These are phyloP conservation scores for Kluyveromyces marxianus DNA, from an alignment of 1,139 yeast genomes.

Conservation along the genomic window DNA sequence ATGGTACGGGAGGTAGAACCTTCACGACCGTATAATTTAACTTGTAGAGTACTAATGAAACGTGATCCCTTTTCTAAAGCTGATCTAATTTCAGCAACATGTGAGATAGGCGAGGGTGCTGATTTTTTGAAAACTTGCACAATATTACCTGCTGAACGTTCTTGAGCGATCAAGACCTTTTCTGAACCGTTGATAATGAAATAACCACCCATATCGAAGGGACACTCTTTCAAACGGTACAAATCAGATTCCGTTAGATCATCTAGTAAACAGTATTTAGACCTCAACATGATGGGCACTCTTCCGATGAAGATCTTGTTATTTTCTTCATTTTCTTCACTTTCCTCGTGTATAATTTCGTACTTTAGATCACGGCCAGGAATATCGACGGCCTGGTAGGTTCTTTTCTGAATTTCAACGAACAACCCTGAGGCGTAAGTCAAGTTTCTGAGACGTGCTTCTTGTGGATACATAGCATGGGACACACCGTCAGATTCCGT, in stretches of 20 bases:
- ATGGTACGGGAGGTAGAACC: constrained; percentile 74
- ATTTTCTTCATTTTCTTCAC: constrained; percentile 50
- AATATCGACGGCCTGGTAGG: constrained; percentile 74
- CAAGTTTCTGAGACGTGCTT: constrained; percentile 89
- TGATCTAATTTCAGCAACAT: constrained; percentile 92
- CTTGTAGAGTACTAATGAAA: constrained; percentile 87
- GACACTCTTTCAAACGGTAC: constrained; percentile 94
- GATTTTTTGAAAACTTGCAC: constrained; percentile 98
- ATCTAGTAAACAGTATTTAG: constrained; percentile 89
- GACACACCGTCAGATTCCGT: constrained; percentile 99
- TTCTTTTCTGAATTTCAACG: constrained; percentile 91
- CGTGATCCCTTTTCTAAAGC: constrained; percentile 97
- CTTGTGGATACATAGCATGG: constrained; percentile 97
- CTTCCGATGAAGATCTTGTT: constrained; percentile 88
- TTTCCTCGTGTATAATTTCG: constrained; percentile 43
- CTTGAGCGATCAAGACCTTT: constrained; percentile 96
- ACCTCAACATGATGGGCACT: constrained; percentile 95
- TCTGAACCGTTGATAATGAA: constrained; percentile 97
- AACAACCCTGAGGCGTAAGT: constrained; percentile 94
- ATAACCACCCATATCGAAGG: constrained; percentile 99
- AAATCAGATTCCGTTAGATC: constrained; percentile 92
- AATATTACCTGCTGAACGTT: constrained; percentile 95
- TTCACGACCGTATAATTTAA: constrained; percentile 81
- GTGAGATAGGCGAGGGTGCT: constrained; percentile 94
- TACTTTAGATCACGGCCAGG: constrained; percentile 66